Percentiles rank a stretch among this genome's conserved stretches.
Evolutionary conservation across 1,284 basidiomycete genomes (phyloP).

Genomic region (Volvariella surrecta): DNA sequence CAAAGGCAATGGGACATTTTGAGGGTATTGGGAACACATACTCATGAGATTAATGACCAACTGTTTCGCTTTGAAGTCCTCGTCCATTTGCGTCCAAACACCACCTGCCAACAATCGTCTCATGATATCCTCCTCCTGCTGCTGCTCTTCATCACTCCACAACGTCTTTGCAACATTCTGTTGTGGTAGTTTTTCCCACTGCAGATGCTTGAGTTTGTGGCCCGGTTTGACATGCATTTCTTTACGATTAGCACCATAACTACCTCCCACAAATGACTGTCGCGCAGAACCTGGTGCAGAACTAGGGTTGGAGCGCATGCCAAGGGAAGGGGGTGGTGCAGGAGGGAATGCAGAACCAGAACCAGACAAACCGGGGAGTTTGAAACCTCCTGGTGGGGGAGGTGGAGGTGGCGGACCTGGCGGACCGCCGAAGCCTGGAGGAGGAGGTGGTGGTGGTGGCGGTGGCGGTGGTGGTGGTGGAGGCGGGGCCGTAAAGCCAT

Average conservation of each 20-base stretch:
- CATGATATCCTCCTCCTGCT: constrained; percentile 71
- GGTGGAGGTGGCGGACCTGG: constrained; percentile 28
- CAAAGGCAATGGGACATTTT: neutral
- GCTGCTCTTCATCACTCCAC: constrained; percentile 67
- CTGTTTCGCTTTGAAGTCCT: constrained; percentile 97
- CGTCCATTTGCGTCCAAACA: constrained; percentile 95
- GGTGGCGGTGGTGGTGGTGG: constrained; percentile 24
- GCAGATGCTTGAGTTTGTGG: constrained; percentile 95
- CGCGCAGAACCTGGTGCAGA: constrained; percentile 46
- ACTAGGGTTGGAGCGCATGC: constrained; percentile 32
- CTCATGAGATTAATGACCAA: constrained; percentile 79
- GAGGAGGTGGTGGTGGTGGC: constrained; percentile 27
- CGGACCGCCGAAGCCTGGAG: constrained; percentile 11
- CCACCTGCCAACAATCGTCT: constrained; percentile 77
- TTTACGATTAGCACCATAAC: constrained; percentile 63
- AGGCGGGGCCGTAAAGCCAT: constrained; percentile 22
- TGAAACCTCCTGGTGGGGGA: constrained; percentile 29
- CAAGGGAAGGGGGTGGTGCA: constrained; percentile 35
- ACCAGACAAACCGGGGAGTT: constrained; percentile 13
- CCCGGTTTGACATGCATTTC: constrained; percentile 80
- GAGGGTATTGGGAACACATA: constrained; percentile 21
- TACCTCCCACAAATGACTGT: constrained; percentile 52
- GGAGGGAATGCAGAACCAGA: constrained; percentile 31
- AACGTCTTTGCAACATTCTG: constrained; percentile 78
- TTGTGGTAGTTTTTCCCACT: constrained; percentile 96